Conservation (phyloP, 129 eudicot genomes). For the Heracleum sosnowskyi region DNA sequence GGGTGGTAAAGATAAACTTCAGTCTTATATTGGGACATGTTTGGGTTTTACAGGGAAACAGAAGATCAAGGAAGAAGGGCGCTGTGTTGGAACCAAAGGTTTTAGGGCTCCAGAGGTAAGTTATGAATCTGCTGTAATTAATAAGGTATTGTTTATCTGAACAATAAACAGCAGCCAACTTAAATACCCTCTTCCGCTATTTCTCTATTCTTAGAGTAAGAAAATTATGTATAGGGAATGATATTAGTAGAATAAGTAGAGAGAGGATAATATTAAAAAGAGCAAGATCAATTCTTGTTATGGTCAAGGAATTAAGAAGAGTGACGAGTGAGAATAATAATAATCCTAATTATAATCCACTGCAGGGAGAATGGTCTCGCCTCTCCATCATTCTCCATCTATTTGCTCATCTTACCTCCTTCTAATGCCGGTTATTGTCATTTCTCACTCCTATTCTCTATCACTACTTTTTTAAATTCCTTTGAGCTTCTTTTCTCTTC, state of each 20-base stretch:
- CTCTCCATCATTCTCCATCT: neutral
- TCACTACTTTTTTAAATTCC: neutral
- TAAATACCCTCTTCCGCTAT: neutral
- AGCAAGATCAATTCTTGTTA: neutral
- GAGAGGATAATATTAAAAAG: neutral
- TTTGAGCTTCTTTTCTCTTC: neutral
- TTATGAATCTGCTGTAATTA: neutral
- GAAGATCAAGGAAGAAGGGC: conserved; percentile 65
- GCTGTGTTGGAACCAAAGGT: conserved; percentile 95
- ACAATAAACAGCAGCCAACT: neutral
- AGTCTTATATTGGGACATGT: neutral
- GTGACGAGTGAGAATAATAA: neutral
- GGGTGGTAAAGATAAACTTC: neutral
- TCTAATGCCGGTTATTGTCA: neutral
- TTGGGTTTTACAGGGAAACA: conserved; percentile 38
- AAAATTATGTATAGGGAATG: no score
- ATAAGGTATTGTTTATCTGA: no score
- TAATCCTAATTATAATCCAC: neutral
- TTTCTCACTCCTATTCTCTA: neutral
- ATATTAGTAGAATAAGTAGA: neutral
- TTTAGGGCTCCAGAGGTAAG: conserved; percentile 97
- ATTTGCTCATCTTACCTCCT: neutral
- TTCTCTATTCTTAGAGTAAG: no score
- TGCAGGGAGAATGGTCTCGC: neutral
- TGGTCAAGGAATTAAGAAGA: neutral